These are phyloP conservation scores for Ogataea trehaloabstinens DNA, from an alignment of 805 yeast genomes.

Conservation along the genomic window DNA sequence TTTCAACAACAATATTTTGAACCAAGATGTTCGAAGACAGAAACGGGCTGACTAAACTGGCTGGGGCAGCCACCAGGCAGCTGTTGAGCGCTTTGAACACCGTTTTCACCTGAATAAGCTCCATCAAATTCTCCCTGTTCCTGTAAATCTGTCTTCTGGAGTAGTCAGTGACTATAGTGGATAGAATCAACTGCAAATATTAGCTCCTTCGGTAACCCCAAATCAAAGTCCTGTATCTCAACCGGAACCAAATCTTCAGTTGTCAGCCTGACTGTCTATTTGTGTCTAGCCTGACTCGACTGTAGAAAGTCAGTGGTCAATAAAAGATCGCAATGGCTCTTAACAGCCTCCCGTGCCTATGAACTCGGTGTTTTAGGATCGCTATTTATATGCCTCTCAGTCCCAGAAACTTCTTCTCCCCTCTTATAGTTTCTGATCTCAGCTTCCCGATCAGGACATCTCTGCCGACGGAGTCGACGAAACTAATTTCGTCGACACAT, in stretches of 20 bases:
- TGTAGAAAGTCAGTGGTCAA: too few relatives aligned
- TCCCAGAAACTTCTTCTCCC: background rate
- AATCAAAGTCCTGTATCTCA: too few relatives aligned
- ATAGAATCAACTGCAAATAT: too few relatives aligned
- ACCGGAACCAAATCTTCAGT: too few relatives aligned
- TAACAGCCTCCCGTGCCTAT: too few relatives aligned
- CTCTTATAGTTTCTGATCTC: background rate
- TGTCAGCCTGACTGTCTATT: too few relatives aligned
- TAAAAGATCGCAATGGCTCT: too few relatives aligned
- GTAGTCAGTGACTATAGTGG: background rate
- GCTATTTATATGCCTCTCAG: background rate
- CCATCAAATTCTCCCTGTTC: slow-evolving; percentile 33
- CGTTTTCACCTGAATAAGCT: slow-evolving; percentile 21
- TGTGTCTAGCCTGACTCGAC: too few relatives aligned
- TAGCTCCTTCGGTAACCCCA: too few relatives aligned
- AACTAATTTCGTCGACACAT: too few relatives aligned
- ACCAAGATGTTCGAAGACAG: slow-evolving; percentile 37
- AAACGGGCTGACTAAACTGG: slow-evolving; percentile 34
- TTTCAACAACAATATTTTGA: slow-evolving; percentile 38
- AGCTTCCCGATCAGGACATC: slow-evolving; percentile 1
- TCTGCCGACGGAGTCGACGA: slow-evolving; percentile 1
- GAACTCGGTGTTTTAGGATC: too few relatives aligned
- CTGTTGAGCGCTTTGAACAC: slow-evolving; percentile 24
- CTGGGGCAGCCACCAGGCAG: slow-evolving; percentile 38
- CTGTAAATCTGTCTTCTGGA: slow-evolving; percentile 50